Conservation (phyloP, 768 basidiomycete species). For the Mycena vulgaris region DNA sequence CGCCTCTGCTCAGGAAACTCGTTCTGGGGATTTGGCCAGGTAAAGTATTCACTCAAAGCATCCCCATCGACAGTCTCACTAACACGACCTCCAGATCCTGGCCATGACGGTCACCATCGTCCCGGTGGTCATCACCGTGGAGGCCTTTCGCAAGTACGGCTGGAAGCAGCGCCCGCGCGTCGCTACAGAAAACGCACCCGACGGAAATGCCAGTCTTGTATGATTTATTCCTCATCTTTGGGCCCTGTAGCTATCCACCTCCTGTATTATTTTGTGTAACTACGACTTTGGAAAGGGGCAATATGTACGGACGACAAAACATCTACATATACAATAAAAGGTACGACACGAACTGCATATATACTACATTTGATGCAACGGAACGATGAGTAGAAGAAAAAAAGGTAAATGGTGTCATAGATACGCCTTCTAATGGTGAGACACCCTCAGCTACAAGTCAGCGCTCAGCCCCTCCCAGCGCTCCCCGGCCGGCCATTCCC, state of each 20-base stretch:
- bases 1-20: slow-evolving; percentile 22
- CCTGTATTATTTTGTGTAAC: neutral
- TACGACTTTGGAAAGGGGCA: neutral
- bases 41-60: neutral
- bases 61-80: neutral
- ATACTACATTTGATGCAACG: no score
- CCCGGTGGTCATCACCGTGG: slow-evolving; percentile 26
- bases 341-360: no score
- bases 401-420: neutral
- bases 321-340: no score
- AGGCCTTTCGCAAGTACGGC: slow-evolving; percentile 33
- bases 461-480: slow-evolving; percentile 10
- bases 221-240: neutral
- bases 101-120: slow-evolving; percentile 35
- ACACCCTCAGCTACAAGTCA: neutral
- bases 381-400: neutral
- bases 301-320: neutral
- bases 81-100: slow-evolving; percentile 9
- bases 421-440: no score
- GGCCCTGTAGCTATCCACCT: neutral
- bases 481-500: neutral
- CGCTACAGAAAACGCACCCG: neutral
- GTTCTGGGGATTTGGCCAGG: slow-evolving; percentile 49
- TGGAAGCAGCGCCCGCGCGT: slow-evolving; percentile 31
- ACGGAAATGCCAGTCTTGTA: neutral